phyloP scores from a whole-genome alignment of 305 asterid species.

The Solanum aculeatissimum region DNA sequence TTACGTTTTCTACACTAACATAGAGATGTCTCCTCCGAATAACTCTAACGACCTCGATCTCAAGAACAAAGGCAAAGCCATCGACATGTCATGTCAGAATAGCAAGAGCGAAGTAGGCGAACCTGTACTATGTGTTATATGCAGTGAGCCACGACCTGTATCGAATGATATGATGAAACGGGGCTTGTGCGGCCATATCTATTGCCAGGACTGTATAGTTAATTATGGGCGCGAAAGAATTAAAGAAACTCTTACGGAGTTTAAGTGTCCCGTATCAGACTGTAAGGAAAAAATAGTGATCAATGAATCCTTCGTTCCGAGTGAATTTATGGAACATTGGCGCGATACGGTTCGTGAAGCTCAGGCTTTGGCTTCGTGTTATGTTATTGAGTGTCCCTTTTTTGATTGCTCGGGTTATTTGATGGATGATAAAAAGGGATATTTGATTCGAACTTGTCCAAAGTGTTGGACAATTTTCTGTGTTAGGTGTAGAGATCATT shows the following conservation, averaged over 20 bases:
- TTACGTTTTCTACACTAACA: background rate
- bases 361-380: background rate
- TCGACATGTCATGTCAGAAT: background rate
- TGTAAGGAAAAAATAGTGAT: background rate
- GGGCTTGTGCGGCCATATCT: background rate
- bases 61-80: background rate
- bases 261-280: background rate
- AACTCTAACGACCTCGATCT: background rate
- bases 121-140: background rate
- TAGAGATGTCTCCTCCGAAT: background rate
- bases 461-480: slow-evolving; percentile 9
- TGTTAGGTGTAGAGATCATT: background rate
- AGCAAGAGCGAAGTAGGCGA: background rate
- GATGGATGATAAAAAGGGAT: slow-evolving; percentile 3
- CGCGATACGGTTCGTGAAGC: background rate
- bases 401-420: background rate
- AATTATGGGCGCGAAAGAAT: background rate
- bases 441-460: slow-evolving; percentile 6
- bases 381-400: slow-evolving; percentile 1
- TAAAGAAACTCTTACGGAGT: background rate
- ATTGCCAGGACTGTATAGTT: background rate
- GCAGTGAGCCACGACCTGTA: background rate
- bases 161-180: background rate
- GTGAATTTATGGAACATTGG: background rate
- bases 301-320: background rate